Percentiles rank a stretch among this genome's conserved stretches.
These are phyloP conservation scores for Scheffersomyces insectosa DNA, from an alignment of 1,139 yeast species.

Conservation along the genomic window DNA sequence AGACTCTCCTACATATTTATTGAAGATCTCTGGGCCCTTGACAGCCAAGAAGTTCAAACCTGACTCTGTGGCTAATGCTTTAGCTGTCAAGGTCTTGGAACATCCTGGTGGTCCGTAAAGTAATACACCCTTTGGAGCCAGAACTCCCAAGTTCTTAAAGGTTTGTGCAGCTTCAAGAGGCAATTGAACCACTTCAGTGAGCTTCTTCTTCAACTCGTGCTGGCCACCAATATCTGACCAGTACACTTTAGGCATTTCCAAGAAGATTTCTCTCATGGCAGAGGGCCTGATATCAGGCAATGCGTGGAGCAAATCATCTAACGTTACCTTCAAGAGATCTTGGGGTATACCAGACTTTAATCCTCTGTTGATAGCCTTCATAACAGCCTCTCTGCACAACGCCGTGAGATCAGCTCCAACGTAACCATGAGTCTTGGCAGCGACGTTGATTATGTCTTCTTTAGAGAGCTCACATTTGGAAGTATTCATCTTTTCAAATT, in stretches of 20 bases:
- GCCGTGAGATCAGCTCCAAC: slow-evolving; percentile 92
- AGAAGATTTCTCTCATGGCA: slow-evolving; percentile 93
- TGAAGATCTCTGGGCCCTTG: slow-evolving; percentile 93
- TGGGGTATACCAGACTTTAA: slow-evolving; percentile 25
- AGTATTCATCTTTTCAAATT: slow-evolving; percentile 57
- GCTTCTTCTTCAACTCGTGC: slow-evolving; percentile 71
- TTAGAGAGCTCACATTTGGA: slow-evolving; percentile 54
- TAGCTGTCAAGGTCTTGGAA: slow-evolving; percentile 90
- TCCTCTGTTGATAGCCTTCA: slow-evolving; percentile 75
- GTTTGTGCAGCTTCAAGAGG: slow-evolving; percentile 85
- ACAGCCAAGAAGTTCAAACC: slow-evolving; percentile 91
- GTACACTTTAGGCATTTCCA: slow-evolving; percentile 90
- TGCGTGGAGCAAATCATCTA: slow-evolving; percentile 64
- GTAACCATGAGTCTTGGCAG: slow-evolving; percentile 71
- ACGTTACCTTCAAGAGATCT: slow-evolving; percentile 27
- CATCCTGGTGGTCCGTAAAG: slow-evolving; percentile 97
- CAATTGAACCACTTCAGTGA: slow-evolving; percentile 86
- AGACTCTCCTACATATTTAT: slow-evolving; percentile 92
- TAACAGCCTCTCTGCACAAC: slow-evolving; percentile 82
- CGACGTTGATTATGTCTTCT: slow-evolving; percentile 57
- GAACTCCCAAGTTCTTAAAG: slow-evolving; percentile 73
- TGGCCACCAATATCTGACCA: slow-evolving; percentile 99
- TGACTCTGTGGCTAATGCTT: slow-evolving; percentile 92
- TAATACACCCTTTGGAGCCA: slow-evolving; percentile 88
- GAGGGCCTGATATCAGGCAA: slow-evolving; percentile 83